Percentiles rank a stretch among this genome's conserved stretches.
Conservation (phyloP, 345 rosid genomes). For the Salix purpurea region DNA sequence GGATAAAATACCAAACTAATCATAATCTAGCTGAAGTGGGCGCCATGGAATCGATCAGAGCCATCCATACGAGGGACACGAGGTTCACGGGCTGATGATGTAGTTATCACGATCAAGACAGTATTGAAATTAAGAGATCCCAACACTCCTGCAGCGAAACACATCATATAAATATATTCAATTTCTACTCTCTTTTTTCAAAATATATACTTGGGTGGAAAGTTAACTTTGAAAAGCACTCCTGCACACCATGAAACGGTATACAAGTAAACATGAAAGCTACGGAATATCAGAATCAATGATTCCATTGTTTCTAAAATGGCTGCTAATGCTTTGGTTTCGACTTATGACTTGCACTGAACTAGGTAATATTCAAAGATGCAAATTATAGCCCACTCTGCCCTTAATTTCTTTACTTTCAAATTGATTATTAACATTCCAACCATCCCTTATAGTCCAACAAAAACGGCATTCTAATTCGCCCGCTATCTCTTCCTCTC, state of each 20-base stretch:
- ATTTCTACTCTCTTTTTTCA: too few relatives aligned
- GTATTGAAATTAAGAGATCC: too few relatives aligned
- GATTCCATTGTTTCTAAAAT: slow-evolving; percentile 8
- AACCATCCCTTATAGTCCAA: not conserved
- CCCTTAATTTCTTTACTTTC: not conserved
- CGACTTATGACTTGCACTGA: slow-evolving; percentile 8
- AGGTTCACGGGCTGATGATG: not conserved
- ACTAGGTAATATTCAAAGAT: not conserved
- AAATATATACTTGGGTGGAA: too few relatives aligned
- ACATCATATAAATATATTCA: too few relatives aligned
- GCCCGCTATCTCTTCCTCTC: slow-evolving; percentile 17
- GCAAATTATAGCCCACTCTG: not conserved
- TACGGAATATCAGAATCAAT: not conserved
- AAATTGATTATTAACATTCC: not conserved
- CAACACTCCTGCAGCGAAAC: too few relatives aligned
- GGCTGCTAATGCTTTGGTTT: slow-evolving; percentile 11
- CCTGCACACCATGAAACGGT: too few relatives aligned
- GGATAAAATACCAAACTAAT: not conserved
- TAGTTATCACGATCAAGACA: not conserved
- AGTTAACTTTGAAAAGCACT: too few relatives aligned
- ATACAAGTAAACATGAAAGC: not conserved
- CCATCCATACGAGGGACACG: not conserved
- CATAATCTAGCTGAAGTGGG: not conserved
- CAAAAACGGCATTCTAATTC: slow-evolving; percentile 9
- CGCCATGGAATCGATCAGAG: not conserved